Conservation (phyloP, 192 early-diverging fungal species). For the Coemansia aciculifera region DNA sequence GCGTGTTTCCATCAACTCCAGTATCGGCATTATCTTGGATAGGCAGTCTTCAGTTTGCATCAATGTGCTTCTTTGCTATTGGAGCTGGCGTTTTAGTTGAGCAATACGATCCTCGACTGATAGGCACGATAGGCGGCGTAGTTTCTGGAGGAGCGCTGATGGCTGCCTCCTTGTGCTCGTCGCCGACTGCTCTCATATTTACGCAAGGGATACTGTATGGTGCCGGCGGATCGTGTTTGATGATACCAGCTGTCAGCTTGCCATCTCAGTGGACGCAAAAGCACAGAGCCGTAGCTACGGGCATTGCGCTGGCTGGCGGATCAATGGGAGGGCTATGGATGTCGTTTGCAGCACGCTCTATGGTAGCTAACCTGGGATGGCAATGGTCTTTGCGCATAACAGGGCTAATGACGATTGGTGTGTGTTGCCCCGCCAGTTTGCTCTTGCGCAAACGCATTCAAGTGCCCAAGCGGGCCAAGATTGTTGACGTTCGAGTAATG, state of each 20-base stretch:
- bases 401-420: conserved; percentile 52
- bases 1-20: conserved; percentile 25
- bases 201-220: conserved; percentile 79
- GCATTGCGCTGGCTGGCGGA: conserved; percentile 68
- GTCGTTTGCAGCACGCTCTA: conserved; percentile 56
- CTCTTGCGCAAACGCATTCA: conserved; percentile 32
- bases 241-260: conserved; percentile 64
- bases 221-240: conserved; percentile 60
- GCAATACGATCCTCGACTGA: conserved; percentile 15
- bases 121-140: conserved; percentile 15
- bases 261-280: conserved; percentile 72
- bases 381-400: conserved; percentile 71
- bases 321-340: conserved; percentile 72
- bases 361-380: conserved; percentile 60
- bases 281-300: conserved; percentile 68
- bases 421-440: neutral
- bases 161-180: conserved; percentile 26
- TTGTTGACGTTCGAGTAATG: conserved; percentile 20
- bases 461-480: conserved; percentile 18
- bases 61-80: conserved; percentile 34
- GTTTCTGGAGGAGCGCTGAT: conserved; percentile 21
- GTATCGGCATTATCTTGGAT: conserved; percentile 44
- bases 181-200: conserved; percentile 63
- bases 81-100: conserved; percentile 34
- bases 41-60: conserved; percentile 38